Percentiles rank a stretch among this genome's conserved stretches.
Evolutionary conservation across 2,329 filamentous ascomycete species (phyloP).

Genomic region (Hysterium pulicare): DNA sequence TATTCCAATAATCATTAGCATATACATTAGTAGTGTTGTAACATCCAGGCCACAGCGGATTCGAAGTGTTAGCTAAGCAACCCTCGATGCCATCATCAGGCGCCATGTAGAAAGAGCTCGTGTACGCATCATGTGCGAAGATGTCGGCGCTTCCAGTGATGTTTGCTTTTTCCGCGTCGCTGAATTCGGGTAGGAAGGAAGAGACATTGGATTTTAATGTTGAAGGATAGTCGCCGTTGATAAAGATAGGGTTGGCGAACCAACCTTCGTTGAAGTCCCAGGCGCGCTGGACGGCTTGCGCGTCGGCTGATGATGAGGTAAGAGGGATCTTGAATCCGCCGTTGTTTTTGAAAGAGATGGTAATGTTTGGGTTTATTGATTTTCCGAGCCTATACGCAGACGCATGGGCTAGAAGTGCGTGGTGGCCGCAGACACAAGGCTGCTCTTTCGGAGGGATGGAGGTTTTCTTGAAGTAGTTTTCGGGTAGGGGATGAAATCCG

Average conservation of each 20-base stretch:
- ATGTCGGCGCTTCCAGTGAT: constrained; percentile 50
- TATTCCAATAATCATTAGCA: constrained; percentile 55
- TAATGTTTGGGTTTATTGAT: no score
- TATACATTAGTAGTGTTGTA: constrained; percentile 48
- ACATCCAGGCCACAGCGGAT: constrained; percentile 52
- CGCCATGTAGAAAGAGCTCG: constrained; percentile 53
- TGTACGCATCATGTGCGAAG: constrained; percentile 58
- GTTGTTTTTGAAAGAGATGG: constrained; percentile 48
- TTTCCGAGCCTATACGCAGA: constrained; percentile 50
- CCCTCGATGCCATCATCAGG: constrained; percentile 41
- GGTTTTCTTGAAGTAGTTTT: constrained; percentile 23
- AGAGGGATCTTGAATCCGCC: constrained; percentile 1
- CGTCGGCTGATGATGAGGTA: neutral
- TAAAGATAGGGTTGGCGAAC: constrained; percentile 53
- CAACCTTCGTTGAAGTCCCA: constrained; percentile 35
- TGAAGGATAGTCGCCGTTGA: constrained; percentile 51
- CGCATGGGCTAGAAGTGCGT: constrained; percentile 57
- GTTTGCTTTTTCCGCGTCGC: constrained; percentile 43
- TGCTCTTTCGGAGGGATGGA: constrained; percentile 36
- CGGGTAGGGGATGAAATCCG: neutral
- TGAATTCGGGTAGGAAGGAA: constrained; percentile 48
- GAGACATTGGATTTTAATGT: constrained; percentile 37
- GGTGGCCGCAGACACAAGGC: constrained; percentile 50
- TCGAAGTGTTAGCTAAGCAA: constrained; percentile 48
- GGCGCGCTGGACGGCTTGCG: neutral